A percentile compares a stretch with the other conserved stretches of the same genome.
phyloP scores from a whole-genome alignment of 140 eudicot genomes.

The Erigeron philadelphicus region DNA sequence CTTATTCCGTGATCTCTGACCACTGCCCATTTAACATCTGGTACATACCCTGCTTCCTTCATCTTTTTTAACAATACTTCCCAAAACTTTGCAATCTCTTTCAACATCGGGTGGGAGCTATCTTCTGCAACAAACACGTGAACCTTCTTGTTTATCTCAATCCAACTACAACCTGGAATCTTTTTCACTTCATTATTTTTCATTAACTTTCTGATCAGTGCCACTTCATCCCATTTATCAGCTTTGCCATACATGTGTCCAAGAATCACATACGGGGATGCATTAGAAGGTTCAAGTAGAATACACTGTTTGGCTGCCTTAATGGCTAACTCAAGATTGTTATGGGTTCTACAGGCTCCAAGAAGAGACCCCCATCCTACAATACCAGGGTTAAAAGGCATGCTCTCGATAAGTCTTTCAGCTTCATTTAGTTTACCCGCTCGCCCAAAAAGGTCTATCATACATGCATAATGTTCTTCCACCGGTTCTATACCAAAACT shows the following conservation, averaged over 20 bases:
- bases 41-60: constrained; percentile 58
- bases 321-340: constrained; percentile 50
- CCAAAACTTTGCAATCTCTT: constrained; percentile 48
- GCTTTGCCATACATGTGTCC: constrained; percentile 53
- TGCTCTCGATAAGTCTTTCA: constrained; percentile 49
- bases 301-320: constrained; percentile 59
- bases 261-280: constrained; percentile 64
- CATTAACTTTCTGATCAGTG: constrained; percentile 48
- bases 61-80: constrained; percentile 45
- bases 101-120: constrained; percentile 60
- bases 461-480: constrained; percentile 60
- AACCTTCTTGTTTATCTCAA: constrained; percentile 58
- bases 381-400: constrained; percentile 55
- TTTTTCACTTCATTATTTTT: constrained; percentile 50
- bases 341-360: constrained; percentile 59
- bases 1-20: constrained; percentile 40
- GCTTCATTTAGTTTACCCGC: constrained; percentile 67
- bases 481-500: constrained; percentile 43
- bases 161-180: constrained; percentile 89
- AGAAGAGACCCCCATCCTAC: constrained; percentile 70
- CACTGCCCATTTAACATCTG: constrained; percentile 47
- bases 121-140: constrained; percentile 81
- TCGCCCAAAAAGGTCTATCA: constrained; percentile 76
- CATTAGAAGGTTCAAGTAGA: constrained; percentile 52
- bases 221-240: constrained; percentile 61